Percentiles rank a stretch among this genome's conserved stretches.
Evolutionary conservation across 75 land plant species (phyloP).

Genomic region (Sequoia sempervirens): DNA sequence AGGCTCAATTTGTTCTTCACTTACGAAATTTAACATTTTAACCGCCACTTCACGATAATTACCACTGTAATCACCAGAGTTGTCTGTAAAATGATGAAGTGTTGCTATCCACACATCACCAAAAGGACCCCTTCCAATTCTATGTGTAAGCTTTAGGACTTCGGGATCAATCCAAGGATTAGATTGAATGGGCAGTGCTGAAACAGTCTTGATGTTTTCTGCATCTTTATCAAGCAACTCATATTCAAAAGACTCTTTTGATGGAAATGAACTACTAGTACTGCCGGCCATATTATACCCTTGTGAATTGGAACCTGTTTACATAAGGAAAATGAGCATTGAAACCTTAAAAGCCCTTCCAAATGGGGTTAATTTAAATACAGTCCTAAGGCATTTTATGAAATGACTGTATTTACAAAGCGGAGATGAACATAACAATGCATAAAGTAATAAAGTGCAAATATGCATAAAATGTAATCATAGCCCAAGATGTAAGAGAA

Average conservation of each 20-base stretch:
- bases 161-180: constrained; percentile 70
- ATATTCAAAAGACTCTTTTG: constrained; percentile 42
- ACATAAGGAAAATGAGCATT: background rate
- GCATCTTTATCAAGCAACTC: constrained; percentile 66
- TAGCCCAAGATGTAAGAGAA: background rate
- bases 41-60: constrained; percentile 81
- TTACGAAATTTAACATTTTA: constrained; percentile 68
- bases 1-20: constrained; percentile 48
- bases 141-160: constrained; percentile 60
- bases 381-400: background rate
- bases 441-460: background rate
- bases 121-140: constrained; percentile 92
- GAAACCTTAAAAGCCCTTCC: background rate
- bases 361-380: background rate
- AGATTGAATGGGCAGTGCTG: constrained; percentile 31
- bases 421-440: background rate
- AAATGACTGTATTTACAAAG: background rate
- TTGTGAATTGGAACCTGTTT: background rate
- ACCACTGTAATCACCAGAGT: constrained; percentile 52
- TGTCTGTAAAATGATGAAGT: constrained; percentile 58
- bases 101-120: constrained; percentile 99
- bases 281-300: constrained; percentile 10
- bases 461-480: background rate
- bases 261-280: constrained; percentile 18
- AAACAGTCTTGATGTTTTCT: constrained; percentile 29